phyloP scores from a whole-genome alignment of 2,329 filamentous ascomycete genomes.

The Ploettnerulaceae sp. region DNA sequence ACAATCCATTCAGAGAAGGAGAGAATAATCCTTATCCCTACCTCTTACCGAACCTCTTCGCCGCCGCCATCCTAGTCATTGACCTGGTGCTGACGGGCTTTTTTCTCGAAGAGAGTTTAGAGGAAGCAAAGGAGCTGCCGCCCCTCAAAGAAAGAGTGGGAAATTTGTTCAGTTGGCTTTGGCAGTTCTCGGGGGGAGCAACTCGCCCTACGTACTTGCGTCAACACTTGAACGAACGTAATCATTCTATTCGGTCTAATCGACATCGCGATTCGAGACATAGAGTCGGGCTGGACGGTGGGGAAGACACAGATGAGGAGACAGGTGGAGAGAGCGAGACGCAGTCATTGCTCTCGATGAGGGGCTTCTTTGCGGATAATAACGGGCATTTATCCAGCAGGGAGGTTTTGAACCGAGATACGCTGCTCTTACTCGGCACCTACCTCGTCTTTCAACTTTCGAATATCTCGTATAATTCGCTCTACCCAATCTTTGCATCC shows the following conservation, averaged over 20 bases:
- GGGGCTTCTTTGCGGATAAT: conserved; percentile 40
- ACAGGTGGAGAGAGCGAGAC: conserved; percentile 27
- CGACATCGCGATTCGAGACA: conserved; percentile 28
- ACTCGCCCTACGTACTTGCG: conserved; percentile 53
- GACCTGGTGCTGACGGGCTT: conserved; percentile 71
- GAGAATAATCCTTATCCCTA: conserved; percentile 67
- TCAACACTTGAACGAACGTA: conserved; percentile 28
- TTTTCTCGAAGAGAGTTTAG: conserved; percentile 82
- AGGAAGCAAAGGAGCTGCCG: conserved; percentile 58
- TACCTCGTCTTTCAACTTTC: conserved; percentile 92
- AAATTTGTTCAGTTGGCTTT: conserved; percentile 61
- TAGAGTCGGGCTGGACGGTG: conserved; percentile 30
- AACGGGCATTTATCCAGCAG: conserved; percentile 47
- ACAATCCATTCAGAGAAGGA: conserved; percentile 46
- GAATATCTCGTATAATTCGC: conserved; percentile 91
- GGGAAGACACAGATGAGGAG: conserved; percentile 38
- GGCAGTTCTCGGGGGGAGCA: conserved; percentile 59
- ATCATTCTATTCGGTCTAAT: too few species aligned
- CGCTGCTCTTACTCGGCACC: conserved; percentile 72
- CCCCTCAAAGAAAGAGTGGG: conserved; percentile 53
- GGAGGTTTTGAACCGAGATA: conserved; percentile 72
- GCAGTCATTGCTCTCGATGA: conserved; percentile 28
- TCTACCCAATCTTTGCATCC: conserved; percentile 90
- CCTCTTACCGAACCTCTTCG: conserved; percentile 75
- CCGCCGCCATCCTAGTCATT: conserved; percentile 64